phyloP scores from a whole-genome alignment of 306 rosid genomes.

The Cercis canadensis region DNA sequence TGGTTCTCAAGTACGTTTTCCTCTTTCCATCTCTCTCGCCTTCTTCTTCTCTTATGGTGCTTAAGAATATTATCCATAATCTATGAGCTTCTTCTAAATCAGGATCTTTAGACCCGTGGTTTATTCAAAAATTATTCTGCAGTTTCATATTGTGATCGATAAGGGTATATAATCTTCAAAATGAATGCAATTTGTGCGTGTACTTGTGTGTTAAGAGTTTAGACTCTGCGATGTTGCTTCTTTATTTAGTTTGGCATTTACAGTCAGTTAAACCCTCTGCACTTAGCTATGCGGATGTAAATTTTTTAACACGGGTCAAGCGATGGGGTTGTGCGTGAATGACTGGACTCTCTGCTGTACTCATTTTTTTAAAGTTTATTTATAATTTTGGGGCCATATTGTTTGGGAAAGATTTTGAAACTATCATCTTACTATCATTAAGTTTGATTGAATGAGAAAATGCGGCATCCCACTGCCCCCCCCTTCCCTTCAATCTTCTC shows the following conservation, averaged over 20 bases:
- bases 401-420: background rate
- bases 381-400: too few relatives aligned
- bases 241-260: background rate
- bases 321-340: background rate
- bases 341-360: background rate
- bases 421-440: background rate
- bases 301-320: background rate
- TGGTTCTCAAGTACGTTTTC: constrained; percentile 78
- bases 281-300: background rate
- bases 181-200: background rate
- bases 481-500: background rate
- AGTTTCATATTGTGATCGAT: background rate
- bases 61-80: background rate
- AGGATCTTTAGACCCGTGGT: background rate
- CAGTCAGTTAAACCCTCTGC: background rate
- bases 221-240: background rate
- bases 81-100: background rate
- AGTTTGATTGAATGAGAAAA: background rate
- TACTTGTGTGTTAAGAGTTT: background rate
- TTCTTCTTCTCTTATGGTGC: background rate
- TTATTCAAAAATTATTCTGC: background rate
- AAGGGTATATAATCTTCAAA: background rate
- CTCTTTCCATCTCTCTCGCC: background rate
- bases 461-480: background rate
- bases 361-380: too few relatives aligned